Percentiles rank a stretch among this genome's conserved stretches.
Evolutionary conservation across 1,284 basidiomycete genomes (phyloP).

Genomic region (Moesziomyces sp.): DNA sequence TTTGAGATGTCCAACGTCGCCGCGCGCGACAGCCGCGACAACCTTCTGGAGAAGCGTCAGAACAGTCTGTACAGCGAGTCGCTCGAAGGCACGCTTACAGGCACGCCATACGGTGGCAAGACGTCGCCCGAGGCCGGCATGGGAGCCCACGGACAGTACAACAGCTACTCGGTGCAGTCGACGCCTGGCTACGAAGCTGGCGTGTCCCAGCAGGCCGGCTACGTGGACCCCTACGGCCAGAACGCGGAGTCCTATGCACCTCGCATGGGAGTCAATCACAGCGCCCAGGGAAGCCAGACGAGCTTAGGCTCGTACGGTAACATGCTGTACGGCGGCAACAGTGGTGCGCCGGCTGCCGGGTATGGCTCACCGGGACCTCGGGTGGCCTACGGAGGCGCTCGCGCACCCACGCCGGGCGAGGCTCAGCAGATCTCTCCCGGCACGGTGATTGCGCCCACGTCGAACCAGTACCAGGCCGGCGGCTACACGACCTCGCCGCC

Average conservation of each 20-base stretch:
- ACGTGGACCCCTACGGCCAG: constrained; percentile 36
- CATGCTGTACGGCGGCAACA: constrained; percentile 27
- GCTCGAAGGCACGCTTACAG: constrained; percentile 36
- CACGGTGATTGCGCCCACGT: constrained; percentile 27
- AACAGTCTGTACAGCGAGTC: constrained; percentile 48
- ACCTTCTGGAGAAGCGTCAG: constrained; percentile 55
- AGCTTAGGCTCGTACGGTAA: constrained; percentile 49
- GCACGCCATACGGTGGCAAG: constrained; percentile 36
- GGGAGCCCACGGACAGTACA: constrained; percentile 20
- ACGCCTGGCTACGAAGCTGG: constrained; percentile 22
- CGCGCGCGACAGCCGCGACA: constrained; percentile 55
- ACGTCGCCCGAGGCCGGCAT: constrained; percentile 31
- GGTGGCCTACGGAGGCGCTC: constrained; percentile 13
- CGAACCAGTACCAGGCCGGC: constrained; percentile 18
- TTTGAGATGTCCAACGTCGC: constrained; percentile 56
- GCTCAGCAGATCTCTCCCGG: constrained; percentile 43
- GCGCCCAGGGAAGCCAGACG: constrained; percentile 38
- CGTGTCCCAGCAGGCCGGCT: constrained; percentile 24
- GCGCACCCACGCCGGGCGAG: constrained; percentile 9
- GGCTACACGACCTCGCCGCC: constrained; percentile 30
- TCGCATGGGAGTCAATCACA: constrained; percentile 25
- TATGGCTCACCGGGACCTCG: constrained; percentile 19
- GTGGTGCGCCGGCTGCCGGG: constrained; percentile 8
- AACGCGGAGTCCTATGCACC: constrained; percentile 18
- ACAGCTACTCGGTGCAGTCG: constrained; percentile 17